Conservation (phyloP, 2,329 filamentous ascomycete genomes). For the Coniella vitis region DNA sequence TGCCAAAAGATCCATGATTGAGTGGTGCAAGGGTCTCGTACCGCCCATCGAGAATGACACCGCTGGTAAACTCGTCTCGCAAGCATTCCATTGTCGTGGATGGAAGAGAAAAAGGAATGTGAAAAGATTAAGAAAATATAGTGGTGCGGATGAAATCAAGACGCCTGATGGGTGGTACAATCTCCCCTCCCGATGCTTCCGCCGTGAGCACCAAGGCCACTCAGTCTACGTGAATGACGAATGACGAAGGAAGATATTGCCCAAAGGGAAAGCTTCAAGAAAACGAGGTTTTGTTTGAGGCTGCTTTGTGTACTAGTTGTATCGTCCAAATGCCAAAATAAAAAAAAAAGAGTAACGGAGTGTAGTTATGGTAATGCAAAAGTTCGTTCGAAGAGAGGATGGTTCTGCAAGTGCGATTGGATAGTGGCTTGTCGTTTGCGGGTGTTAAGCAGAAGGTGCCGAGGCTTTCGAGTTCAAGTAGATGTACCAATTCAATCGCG, state of each 20-base stretch:
- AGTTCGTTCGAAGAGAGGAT: neutral
- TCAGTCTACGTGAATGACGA: conserved; percentile 17
- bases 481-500: conserved; percentile 17
- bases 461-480: conserved; percentile 13
- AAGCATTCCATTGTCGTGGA: conserved; percentile 67
- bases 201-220: conserved; percentile 5
- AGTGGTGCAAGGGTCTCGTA: conserved; percentile 89
- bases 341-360: neutral
- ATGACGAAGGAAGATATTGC: conserved; percentile 16
- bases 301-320: conserved; percentile 10
- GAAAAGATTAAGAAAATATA: conserved; percentile 18
- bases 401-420: neutral
- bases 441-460: conserved; percentile 15
- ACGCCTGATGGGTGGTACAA: conserved; percentile 21
- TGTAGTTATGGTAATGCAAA: conserved; percentile 2
- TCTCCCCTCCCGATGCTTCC: conserved; percentile 16
- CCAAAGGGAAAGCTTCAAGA: conserved; percentile 2
- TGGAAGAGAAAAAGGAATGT: conserved; percentile 15
- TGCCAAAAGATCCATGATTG: conserved; percentile 97
- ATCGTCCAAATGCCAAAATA: neutral
- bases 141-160: conserved; percentile 21
- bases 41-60: conserved; percentile 77
- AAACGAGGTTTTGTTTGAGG: conserved; percentile 4
- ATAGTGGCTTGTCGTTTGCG: conserved; percentile 2
- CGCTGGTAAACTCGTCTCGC: conserved; percentile 71